Evolutionary conservation across 1,284 basidiomycete species (phyloP), one percentile per base, ranked within the genome.

Genomic region (Irpex rosettiformis): DNA sequence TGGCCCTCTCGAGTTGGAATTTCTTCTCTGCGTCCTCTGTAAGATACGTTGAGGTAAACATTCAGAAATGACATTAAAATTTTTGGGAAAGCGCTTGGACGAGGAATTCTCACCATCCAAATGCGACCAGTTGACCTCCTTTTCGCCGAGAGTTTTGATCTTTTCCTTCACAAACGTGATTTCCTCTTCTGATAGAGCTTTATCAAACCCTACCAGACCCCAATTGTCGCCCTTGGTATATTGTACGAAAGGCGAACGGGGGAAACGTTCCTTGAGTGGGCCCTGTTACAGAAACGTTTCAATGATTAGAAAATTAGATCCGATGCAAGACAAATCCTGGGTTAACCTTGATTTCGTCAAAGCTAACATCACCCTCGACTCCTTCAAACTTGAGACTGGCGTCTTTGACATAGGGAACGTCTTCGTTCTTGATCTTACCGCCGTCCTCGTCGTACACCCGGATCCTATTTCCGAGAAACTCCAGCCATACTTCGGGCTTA

Each of bases 321-420:
- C 22, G 13, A 49, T 18, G 18, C 18, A 22, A 16, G 33, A 47
- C 5, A 52, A 57, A 11, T 11, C 67, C 67, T 59, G 57, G 8
- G 60, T 70, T 21, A 37, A 83, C 86, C 82, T 92, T 91, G 73
- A 91, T 84, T 61, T 89, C 84, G 45, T 80, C 77, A 74, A 85
- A 91, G 43, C 77, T 76, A n/a, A 84, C 79, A 62, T 86, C 80
- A 27, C 83, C 86, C 42, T 79, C 83, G 61, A 85, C 85, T 13
- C 88, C 89, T 21, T 82, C 80, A 66, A 93, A 93, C 69, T 85
- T 86, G 62, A 96, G 75, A 1, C 91, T 88, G 7, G 88, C 87
- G 16, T 88, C 85, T 66, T 82, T 82, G 21, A 89, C 79, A 65
- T 82, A 84, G 24, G 89, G 88, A 60, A 95, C 79, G 45, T 90